Conservation (phyloP, 768 basidiomycete genomes). For the Boletus vinaceobasis region DNA sequence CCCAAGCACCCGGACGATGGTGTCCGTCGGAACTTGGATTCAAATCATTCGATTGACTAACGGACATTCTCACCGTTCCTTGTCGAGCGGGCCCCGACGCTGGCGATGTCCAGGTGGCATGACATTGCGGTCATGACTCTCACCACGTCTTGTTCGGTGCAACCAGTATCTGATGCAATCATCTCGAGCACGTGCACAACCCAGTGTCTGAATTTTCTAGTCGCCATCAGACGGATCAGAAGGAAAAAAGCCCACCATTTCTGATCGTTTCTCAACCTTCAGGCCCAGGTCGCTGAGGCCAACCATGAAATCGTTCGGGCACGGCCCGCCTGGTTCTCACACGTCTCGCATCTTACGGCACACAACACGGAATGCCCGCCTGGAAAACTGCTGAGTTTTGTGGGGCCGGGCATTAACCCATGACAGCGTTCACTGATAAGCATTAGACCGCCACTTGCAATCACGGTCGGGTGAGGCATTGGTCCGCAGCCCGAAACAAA, state of each 20-base stretch:
- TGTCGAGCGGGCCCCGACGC: background rate
- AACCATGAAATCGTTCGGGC: too few relatives aligned
- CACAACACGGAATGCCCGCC: background rate
- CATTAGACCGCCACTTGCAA: background rate
- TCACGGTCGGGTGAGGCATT: background rate
- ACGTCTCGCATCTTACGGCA: constrained; percentile 5
- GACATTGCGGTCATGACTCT: background rate
- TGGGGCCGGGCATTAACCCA: background rate
- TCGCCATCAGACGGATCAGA: background rate
- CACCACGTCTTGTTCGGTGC: background rate
- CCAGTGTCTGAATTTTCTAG: background rate
- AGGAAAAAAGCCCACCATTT: background rate
- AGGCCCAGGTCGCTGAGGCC: background rate
- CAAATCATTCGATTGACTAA: too few relatives aligned
- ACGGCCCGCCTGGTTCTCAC: background rate
- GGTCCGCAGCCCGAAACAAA: background rate
- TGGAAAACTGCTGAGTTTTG: background rate
- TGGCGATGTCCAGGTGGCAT: background rate
- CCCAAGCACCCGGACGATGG: background rate
- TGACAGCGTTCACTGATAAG: background rate
- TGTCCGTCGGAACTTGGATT: background rate
- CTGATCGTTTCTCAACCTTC: background rate
- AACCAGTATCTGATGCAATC: background rate
- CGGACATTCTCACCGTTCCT: background rate
- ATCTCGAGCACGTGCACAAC: background rate